phyloP scores from a whole-genome alignment of 129 eudicot species.

The Centella asiatica region DNA sequence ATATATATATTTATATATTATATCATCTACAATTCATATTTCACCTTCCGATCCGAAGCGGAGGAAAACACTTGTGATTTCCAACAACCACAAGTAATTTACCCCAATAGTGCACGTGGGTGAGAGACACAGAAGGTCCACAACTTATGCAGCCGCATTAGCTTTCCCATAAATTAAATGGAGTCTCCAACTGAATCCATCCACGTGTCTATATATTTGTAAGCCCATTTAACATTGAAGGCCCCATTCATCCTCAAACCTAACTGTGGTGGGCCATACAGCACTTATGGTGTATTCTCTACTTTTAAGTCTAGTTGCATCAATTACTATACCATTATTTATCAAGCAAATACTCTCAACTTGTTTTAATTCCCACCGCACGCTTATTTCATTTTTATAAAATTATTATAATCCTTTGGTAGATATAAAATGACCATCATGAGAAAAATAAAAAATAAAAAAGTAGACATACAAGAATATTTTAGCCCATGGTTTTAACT shows the following conservation, averaged over 20 bases:
- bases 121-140: constrained; percentile 1
- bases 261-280: constrained; percentile 4
- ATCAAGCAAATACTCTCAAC: too few species aligned
- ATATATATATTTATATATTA: too few species aligned
- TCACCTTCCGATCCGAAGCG: too few species aligned
- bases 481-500: too few species aligned
- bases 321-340: not conserved
- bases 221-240: not conserved
- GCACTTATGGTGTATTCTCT: not conserved
- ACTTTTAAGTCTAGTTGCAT: not conserved
- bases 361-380: too few species aligned
- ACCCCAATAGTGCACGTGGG: too few species aligned
- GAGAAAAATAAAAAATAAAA: too few species aligned
- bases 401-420: too few species aligned
- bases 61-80: too few species aligned
- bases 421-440: not conserved
- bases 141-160: constrained; percentile 7
- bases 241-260: not conserved
- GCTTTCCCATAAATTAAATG: not conserved
- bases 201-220: not conserved
- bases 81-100: too few species aligned
- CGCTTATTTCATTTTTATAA: too few species aligned
- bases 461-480: not conserved
- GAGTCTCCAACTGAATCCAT: constrained; percentile 3
- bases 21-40: too few species aligned